Percentiles rank a stretch among this genome's conserved stretches.
phyloP scores from a whole-genome alignment of 1,284 basidiomycete genomes.

The Leccinum fallax region DNA sequence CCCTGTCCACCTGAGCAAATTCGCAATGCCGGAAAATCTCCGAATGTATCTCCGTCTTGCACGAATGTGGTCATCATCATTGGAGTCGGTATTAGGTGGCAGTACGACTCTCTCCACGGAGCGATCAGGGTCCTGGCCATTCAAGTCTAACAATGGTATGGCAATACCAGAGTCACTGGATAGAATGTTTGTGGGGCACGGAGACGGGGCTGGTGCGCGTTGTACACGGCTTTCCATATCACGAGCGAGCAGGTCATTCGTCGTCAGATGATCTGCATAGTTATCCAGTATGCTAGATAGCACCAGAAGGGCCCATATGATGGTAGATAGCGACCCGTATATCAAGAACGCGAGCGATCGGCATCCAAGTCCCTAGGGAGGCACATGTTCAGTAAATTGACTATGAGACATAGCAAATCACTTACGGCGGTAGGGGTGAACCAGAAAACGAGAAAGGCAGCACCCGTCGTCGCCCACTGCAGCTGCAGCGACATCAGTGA shows the following conservation, averaged over 20 bases:
- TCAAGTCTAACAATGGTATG: not conserved
- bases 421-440: constrained; percentile 41
- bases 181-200: not conserved
- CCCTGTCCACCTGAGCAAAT: constrained; percentile 24
- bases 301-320: constrained; percentile 41
- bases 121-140: not conserved
- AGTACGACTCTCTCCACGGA: not conserved
- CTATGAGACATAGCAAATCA: not conserved
- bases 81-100: not conserved
- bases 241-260: not conserved
- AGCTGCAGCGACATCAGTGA: constrained; percentile 37
- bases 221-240: not conserved
- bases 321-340: constrained; percentile 40
- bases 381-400: not conserved
- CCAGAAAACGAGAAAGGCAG: constrained; percentile 38
- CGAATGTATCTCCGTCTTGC: not conserved
- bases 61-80: not conserved
- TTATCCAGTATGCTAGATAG: constrained; percentile 39
- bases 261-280: constrained; percentile 19
- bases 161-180: not conserved
- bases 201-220: not conserved
- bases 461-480: constrained; percentile 44
- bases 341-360: constrained; percentile 41
- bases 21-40: constrained; percentile 2
- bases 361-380: constrained; percentile 38